Base-by-base conservation (phyloP, 352 stramenopile species). In the Phytophthora constricta region DNA sequence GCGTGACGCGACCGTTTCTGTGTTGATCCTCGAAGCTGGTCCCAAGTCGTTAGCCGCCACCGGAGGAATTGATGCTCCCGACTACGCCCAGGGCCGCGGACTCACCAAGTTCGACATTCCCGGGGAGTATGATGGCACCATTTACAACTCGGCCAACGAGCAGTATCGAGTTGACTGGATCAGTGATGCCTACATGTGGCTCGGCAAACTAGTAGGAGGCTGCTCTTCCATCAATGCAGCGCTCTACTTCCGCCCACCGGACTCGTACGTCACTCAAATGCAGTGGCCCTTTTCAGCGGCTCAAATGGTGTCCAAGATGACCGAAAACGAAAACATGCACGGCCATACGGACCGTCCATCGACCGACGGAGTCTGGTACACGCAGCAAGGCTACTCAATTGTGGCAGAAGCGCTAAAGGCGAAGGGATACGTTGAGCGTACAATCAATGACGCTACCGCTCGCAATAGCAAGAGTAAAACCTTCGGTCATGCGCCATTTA, bases 211-310 rank as follows among this genome's bases (percentile, higher is more conserved):
- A 25, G 70, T 97, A 0, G 91, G 90, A 48, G 91, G 89, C 17
- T 94, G 79, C 45, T 93, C 80, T 20, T 89, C 80, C 14, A 89
- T 96, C 66, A 96, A 97, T 61, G 87, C 71, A 16, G 88, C 90
- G 65, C 77, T 97, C 5, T 95, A 94, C 74, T 87, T 96, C 53
- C 81, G 86, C 25, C 77, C 80, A 1, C 70, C 82, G 0, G 74
- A 91, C 47, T 60, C 68, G 7, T 91, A 81, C 70, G 70, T 82
- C 5, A 70, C 60, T 33, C 70, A 72, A 25, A 68, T 67, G 13
- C 63, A 70, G 33, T 91, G 82, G 82, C 82, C 82, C 0, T 82
- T 89, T 48, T 70, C 82, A 25, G 51, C 87, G 5, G 48, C 62
- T 10, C 78, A 90, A 33, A 93, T 95, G 62, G 82, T 90, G 25